Evolutionary conservation across 805 yeast species (phyloP), one percentile per base, ranked within the genome.

Genomic region (Saccharomycopsis fermentans): DNA sequence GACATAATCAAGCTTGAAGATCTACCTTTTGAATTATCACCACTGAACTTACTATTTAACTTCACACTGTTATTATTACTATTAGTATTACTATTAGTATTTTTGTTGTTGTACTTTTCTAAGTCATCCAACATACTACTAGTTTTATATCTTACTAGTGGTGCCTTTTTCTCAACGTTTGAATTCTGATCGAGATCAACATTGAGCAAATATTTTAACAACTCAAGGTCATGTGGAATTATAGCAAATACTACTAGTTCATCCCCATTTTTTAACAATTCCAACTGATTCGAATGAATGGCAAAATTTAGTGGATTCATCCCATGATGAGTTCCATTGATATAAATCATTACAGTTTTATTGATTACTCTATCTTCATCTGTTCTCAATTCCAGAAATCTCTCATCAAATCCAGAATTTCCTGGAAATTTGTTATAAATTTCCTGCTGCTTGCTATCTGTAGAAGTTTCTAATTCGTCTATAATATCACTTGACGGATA

Each of bases 251-350:
- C 76, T 4, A 87, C 79, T 14, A 87, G 69, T 6, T 81, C 76
- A 69, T 87, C 96, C 6, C 90, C 88, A 63, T 82, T 73, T 63
- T 79, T 81, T 2, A 84, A 68, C 14, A 84, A 70, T 12, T 35
- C 50, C 17, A 35, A 26, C 21, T 12, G 27, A 1, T 17, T 43
- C 8, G 37, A 26, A 26, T 74, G 74, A 57, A 86, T 70, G 4
- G 81, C 71, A 82, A 86, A 87, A 67, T 86, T 92, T 27, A 87
- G 68, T 0, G 90, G 82, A 16, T 84, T 87, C 95, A 94, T 87
- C 0, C 94, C 84, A 71, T 87, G 92, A 58, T 73, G 77, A 58
- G 92, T 72, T 3, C 90, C 95, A 63, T 83, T 76, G 34, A 87
- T 73, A 66, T 86, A 86, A 36, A 84, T 81, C 68, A 87, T 66